phyloP scores from a whole-genome alignment of 2,329 filamentous ascomycete species.

The Falciphora oryzae region DNA sequence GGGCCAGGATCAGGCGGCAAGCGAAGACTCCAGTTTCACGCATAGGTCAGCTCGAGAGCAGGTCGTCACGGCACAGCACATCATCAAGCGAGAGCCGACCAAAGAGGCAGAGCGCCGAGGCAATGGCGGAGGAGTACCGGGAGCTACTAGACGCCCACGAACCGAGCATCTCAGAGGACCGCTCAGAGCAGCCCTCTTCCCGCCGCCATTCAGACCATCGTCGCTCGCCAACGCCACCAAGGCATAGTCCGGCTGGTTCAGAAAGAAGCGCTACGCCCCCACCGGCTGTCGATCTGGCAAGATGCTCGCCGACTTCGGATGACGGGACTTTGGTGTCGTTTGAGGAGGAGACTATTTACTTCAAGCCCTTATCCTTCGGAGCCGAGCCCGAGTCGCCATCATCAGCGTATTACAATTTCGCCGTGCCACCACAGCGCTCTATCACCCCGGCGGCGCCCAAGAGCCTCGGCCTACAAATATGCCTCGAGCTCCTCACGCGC shows the following conservation, averaged over 20 bases:
- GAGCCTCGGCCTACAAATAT: constrained; percentile 42
- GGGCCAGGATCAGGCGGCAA: constrained; percentile 34
- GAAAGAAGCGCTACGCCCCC: constrained; percentile 6
- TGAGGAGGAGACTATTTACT: constrained; percentile 41
- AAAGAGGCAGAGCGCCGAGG: constrained; percentile 34
- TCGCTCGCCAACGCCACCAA: constrained; percentile 1
- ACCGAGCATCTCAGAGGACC: constrained; percentile 25
- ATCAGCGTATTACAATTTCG: background rate
- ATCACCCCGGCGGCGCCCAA: constrained; percentile 19
- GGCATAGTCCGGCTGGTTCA: constrained; percentile 10
- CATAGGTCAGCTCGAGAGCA: constrained; percentile 43
- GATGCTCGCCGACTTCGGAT: constrained; percentile 33
- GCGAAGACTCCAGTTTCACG: constrained; percentile 46
- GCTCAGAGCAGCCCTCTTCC: constrained; percentile 21
- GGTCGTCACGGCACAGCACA: constrained; percentile 8
- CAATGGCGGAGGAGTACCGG: constrained; percentile 46
- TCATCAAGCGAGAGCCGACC: constrained; percentile 10
- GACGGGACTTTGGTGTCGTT: constrained; percentile 41
- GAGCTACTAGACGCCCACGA: constrained; percentile 37
- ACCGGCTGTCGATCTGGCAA: constrained; percentile 1
- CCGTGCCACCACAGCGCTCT: background rate
- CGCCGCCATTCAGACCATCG: constrained; percentile 5
- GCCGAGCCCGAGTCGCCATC: background rate
- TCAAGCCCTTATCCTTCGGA: constrained; percentile 36
- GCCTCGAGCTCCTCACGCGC: constrained; percentile 42